Evolutionary conservation across 176 grass and related monocot species (phyloP), one percentile per base, ranked within the genome.

Genomic region (Elaeis guineensis): DNA sequence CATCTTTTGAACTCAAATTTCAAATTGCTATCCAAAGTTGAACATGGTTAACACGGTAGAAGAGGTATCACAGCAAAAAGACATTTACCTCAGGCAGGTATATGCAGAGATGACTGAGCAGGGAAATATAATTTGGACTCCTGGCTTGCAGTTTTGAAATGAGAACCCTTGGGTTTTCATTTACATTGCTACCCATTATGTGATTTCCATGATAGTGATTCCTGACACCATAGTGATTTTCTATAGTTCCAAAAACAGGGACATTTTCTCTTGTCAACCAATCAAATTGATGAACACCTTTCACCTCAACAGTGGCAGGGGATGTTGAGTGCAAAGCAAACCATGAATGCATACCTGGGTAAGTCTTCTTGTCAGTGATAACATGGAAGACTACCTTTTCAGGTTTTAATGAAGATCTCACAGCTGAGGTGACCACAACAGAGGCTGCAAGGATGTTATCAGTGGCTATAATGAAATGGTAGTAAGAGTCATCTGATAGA

Each of bases 371-470:
- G 59, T 97, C 93, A 56, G 93, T 97, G 58, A 97, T 89, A 22
- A 97, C 73, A 78, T 97, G 93, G 71, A 97, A 85, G 19, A 98
- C 86, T 72, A 89, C 72, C 67, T 67, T 98, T 64, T 84, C 78
- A 80, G 87, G 87, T 16, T 91, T 92, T 69, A 80, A 68, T 11
- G 87, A 82, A 44, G 87, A 84, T 77, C 55, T 83, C 57, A 92
- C 68, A 57, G 82, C 75, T 19, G 93, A 98, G 55, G 50, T 78
- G 63, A 90, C 87, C 9, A 98, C 93, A 76, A 98, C 93, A 25
- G 93, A 98, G 49, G 93, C 93, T 75, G 93, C 93, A 55, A 98
- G 93, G 64, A 98, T 92, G 61, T 98, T 98, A 60, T 98, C 93
- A 62, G 93, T 83, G 66, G 93, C 83, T 71, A 98, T 60, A 52